These are phyloP conservation scores for Lecanoromycetidae sp. DNA, from an alignment of 2,329 filamentous ascomycete genomes.

Conservation along the genomic window DNA sequence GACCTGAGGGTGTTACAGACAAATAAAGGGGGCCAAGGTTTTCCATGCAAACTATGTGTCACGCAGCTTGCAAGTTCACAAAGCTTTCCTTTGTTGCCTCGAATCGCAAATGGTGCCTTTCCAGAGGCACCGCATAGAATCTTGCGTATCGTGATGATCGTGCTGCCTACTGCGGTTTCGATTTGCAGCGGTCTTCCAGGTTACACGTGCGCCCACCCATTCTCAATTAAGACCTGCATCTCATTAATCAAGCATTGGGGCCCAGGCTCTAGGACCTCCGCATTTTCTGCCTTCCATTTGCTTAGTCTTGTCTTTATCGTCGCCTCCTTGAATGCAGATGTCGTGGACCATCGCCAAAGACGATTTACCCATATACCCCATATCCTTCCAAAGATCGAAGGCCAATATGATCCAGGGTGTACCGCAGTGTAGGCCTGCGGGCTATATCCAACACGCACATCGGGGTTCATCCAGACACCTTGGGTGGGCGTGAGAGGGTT, in stretches of 20 bases:
- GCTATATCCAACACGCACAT: slow-evolving; percentile 56
- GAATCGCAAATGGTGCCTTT: too few relatives aligned
- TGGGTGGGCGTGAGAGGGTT: slow-evolving; percentile 40
- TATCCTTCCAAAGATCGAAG: slow-evolving; percentile 38
- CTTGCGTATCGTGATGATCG: too few relatives aligned
- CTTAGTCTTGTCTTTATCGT: slow-evolving; percentile 27
- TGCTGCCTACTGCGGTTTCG: too few relatives aligned
- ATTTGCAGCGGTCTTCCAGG: too few relatives aligned
- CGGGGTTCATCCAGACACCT: slow-evolving; percentile 58
- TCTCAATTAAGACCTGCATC: slow-evolving; percentile 47
- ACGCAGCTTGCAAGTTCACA: too few relatives aligned
- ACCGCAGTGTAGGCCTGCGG: slow-evolving; percentile 40
- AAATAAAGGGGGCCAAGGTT: too few relatives aligned
- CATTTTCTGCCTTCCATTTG: slow-evolving; percentile 31
- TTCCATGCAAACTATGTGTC: too few relatives aligned
- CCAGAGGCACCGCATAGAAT: too few relatives aligned
- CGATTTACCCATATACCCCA: slow-evolving; percentile 49
- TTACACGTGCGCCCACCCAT: slow-evolving; percentile 48
- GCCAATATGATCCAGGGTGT: slow-evolving; percentile 35
- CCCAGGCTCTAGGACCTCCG: slow-evolving; percentile 32
- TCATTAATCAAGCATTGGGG: slow-evolving; percentile 47
- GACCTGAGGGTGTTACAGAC: too few relatives aligned
- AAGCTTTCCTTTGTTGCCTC: too few relatives aligned
- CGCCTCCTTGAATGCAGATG: slow-evolving; percentile 23
- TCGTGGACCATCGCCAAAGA: slow-evolving; percentile 35